Base-by-base conservation (phyloP, 31 red algal genomes). In the Bonnemaisonia californica region DNA sequence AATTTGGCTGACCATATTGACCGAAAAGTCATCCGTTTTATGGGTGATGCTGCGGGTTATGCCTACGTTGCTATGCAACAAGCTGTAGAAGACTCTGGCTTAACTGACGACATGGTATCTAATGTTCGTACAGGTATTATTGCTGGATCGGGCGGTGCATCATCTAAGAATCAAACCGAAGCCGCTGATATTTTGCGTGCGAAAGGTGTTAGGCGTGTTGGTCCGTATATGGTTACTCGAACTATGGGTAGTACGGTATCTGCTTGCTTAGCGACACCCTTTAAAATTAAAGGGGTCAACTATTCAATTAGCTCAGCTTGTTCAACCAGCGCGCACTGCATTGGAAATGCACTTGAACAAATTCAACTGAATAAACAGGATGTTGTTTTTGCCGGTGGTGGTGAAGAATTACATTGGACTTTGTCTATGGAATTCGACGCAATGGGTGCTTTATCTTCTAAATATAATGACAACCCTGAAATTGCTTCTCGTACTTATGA, bases 401-500 rank as follows among this genome's bases (percentile, higher is more conserved):
- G n/a, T n/a, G n/a, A n/a, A n/a, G n/a, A n/a, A n/a, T n/a, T n/a
- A n/a, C n/a, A n/a, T n/a, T n/a, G n/a, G n/a, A n/a, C n/a, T n/a
- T n/a, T n/a, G n/a, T n/a, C n/a, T n/a, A n/a, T n/a, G n/a, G n/a
- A n/a, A n/a, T n/a, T n/a, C n/a, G n/a, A n/a, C n/a, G n/a, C n/a
- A n/a, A n/a, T n/a, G n/a, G n/a, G n/a, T n/a, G n/a, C n/a, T n/a
- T n/a, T n/a, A n/a, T n/a, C n/a, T n/a, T n/a, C n/a, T n/a, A n/a
- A n/a, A n/a, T 55, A 55, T 55, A 75, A 75, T 75, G 32, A 1
- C 31, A 38, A 35, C 2, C 83, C 31, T 22, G 18, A 9, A 32
- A 34, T n/a, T 3, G 81, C 88, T 3, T 89, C 84, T 23, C 80
- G 88, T 21, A 81, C 88, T 19, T 91, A 87, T 81, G 88, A 91